Conservation (phyloP, 306 rosid species). For the Boehmeria nivea region DNA sequence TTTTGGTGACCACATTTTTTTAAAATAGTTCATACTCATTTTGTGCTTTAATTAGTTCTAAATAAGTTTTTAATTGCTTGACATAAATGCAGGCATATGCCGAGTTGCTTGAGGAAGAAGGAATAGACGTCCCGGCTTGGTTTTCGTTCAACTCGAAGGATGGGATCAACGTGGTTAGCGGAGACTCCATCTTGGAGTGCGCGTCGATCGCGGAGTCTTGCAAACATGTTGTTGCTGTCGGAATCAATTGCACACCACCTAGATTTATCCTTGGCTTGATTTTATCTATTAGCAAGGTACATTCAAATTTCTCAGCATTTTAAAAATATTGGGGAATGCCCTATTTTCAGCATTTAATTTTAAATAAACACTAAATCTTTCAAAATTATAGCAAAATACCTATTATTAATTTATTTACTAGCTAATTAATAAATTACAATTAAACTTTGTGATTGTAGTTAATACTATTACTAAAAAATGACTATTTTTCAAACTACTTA, state of each 20-base stretch:
- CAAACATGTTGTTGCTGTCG: constrained; percentile 62
- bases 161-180: constrained; percentile 59
- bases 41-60: not conserved
- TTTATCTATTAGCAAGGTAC: constrained; percentile 53
- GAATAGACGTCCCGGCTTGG: constrained; percentile 78
- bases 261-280: constrained; percentile 66
- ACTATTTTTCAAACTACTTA: too few relatives aligned
- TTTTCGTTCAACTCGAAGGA: constrained; percentile 74
- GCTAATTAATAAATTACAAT: too few relatives aligned
- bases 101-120: constrained; percentile 72
- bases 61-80: not conserved
- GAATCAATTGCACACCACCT: constrained; percentile 88
- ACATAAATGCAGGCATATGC: constrained; percentile 56
- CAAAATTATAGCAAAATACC: too few relatives aligned
- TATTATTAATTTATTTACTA: too few relatives aligned
- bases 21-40: not conserved
- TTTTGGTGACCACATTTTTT: constrained; percentile 15
- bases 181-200: constrained; percentile 72
- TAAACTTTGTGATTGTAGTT: too few relatives aligned
- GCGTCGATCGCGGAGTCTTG: constrained; percentile 68
- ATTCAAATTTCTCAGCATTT: too few relatives aligned
- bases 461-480: too few relatives aligned
- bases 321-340: too few relatives aligned
- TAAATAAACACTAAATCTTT: too few relatives aligned
- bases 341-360: too few relatives aligned